Conservation (phyloP, 805 yeast genomes). For the Sugiyamaella floridensis region DNA sequence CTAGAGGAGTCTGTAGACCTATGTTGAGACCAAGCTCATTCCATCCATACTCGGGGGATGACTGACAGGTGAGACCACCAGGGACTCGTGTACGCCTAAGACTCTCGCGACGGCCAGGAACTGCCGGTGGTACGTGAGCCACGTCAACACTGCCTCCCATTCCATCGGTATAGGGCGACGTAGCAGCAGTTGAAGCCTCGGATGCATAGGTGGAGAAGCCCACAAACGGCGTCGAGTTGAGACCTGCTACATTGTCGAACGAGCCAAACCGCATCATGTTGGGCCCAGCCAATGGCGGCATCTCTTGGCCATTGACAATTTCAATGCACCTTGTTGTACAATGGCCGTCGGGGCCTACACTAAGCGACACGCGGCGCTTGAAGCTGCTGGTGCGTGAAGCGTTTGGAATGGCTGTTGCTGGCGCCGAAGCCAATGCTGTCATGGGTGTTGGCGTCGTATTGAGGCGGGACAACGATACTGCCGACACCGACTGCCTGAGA, state of each 20-base stretch:
- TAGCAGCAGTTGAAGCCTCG: neutral
- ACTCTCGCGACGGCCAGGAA: neutral
- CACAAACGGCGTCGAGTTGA: neutral
- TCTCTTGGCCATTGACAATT: neutral
- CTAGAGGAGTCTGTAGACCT: neutral
- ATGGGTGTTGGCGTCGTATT: constrained; percentile 1
- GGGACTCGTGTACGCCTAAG: neutral
- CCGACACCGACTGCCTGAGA: neutral
- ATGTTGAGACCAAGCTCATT: neutral
- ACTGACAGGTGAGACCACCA: neutral
- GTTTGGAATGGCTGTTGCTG: neutral
- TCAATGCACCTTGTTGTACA: neutral
- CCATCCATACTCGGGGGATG: neutral
- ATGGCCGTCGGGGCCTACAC: constrained; percentile 7
- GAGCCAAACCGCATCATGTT: neutral
- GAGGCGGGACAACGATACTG: neutral
- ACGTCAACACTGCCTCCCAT: neutral
- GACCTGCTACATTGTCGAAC: neutral
- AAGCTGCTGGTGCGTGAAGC: constrained; percentile 2
- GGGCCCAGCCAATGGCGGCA: neutral
- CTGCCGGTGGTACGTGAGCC: neutral
- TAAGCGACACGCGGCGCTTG: constrained; percentile 12
- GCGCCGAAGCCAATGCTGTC: constrained; percentile 1
- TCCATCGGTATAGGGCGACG: neutral
- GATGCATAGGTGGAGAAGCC: neutral